Conservation (phyloP, 345 rosid species). For the Salix dunnii region DNA sequence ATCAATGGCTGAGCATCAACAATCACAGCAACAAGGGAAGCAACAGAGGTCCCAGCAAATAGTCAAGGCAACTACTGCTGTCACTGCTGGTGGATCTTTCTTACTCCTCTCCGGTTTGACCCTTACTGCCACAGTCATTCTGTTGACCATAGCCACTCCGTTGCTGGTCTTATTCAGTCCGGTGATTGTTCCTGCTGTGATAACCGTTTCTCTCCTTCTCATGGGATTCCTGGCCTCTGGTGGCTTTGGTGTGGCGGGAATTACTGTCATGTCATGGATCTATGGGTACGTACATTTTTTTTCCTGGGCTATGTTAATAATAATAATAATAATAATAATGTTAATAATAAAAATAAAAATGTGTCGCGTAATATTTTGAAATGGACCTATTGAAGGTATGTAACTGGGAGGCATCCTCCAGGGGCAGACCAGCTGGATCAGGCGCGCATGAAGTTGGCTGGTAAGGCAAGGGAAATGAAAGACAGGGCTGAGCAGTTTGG, state of each 20-base stretch:
- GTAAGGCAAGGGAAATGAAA: conserved; percentile 71
- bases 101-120: conserved; percentile 68
- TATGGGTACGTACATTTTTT: conserved; percentile 37
- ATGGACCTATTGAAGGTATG: conserved; percentile 41
- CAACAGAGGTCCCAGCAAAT: conserved; percentile 52
- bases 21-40: conserved; percentile 3
- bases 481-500: conserved; percentile 67
- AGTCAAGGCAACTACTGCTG: conserved; percentile 78
- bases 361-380: background rate
- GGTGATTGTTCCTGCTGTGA: conserved; percentile 71
- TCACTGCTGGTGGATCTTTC: conserved; percentile 74
- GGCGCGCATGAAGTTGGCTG: conserved; percentile 59
- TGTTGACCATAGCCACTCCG: conserved; percentile 71
- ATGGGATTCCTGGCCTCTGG: conserved; percentile 77
- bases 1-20: conserved; percentile 45
- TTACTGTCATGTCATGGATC: conserved; percentile 77
- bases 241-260: conserved; percentile 73
- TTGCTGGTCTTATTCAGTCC: conserved; percentile 86
- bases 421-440: conserved; percentile 65
- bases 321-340: too few species aligned
- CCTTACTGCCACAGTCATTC: conserved; percentile 69
- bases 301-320: background rate
- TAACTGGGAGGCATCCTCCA: conserved; percentile 62
- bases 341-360: too few species aligned
- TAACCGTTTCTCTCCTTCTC: conserved; percentile 41